A percentile compares a stretch with the other conserved stretches of the same genome.
Conservation (phyloP, 805 yeast genomes). For the Saturnispora sanitii region DNA sequence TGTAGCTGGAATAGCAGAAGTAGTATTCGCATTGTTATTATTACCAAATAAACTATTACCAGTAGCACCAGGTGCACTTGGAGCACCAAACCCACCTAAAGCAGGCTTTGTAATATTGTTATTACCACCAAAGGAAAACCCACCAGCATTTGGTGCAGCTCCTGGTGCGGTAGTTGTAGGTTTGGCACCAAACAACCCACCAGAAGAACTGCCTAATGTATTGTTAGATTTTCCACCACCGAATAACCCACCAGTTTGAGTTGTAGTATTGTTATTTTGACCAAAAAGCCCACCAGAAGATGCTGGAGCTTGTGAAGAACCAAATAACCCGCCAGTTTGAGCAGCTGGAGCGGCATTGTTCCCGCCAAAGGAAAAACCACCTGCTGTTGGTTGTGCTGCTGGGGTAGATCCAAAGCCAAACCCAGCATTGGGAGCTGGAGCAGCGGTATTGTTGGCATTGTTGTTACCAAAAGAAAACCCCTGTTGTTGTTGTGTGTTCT, state of each 20-base stretch:
- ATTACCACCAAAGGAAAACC: conserved; percentile 11
- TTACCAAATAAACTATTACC: conserved; percentile 32
- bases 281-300: conserved; percentile 13
- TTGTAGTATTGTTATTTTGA: conserved; percentile 2
- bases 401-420: conserved; percentile 28
- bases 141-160: conserved; percentile 3
- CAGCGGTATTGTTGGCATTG: conserved; percentile 7
- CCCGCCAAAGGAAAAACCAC: conserved; percentile 13
- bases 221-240: conserved; percentile 16
- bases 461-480: conserved; percentile 10
- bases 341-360: conserved; percentile 9
- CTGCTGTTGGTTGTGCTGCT: conserved; percentile 16
- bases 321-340: conserved; percentile 16
- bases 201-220: conserved; percentile 15
- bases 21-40: conserved; percentile 10
- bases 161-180: conserved; percentile 9
- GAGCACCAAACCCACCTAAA: conserved; percentile 15
- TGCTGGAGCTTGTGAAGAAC: conserved; percentile 8
- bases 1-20: not conserved
- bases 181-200: conserved; percentile 28
- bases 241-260: conserved; percentile 18
- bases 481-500: not conserved
- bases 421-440: conserved; percentile 27
- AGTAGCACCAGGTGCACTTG: conserved; percentile 20
- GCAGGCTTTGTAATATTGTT: conserved; percentile 15